Base-by-base conservation (phyloP, 257 asterid species). In the Verbena officinalis region DNA sequence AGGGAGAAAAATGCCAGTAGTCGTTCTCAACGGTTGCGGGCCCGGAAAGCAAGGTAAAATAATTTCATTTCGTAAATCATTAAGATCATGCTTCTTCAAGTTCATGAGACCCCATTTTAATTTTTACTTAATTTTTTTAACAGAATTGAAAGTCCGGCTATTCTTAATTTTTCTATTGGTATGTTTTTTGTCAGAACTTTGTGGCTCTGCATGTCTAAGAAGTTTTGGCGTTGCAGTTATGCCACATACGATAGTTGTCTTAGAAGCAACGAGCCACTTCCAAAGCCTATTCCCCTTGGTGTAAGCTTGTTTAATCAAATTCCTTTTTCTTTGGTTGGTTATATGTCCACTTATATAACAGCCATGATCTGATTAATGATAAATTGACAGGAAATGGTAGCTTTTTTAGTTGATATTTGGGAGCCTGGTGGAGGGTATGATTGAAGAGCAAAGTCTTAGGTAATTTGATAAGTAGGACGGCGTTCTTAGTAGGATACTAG, bases 1-100 rank as follows among this genome's bases (percentile, higher is more conserved):
- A 83, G 84, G 69, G 69, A 22, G 67, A 81, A 75, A 73, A 84
- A 75, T 73, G 56, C 67, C 0, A 52, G 16, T 43, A 65, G 44
- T 19, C 73, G 9, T 36, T 24, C 79, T 40, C 81, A 58, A 46
- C 75, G 67, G 57, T 75, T 64, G 34, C 82, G 51, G 20, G 81
- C 74, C 57, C 86, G 85, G 78, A 78, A 73, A 61, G 68, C 79
- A 68, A 81, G 86, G 95, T 88, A 52, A 73, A 60, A 67, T 74
- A 15, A 10, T 70, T 51, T 34, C 59, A 24, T 36, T 30, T 50
- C 7, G 14, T 19, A 19, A 30, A 5, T 9, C 43, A 58, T 17
- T 27, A 27, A 34, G 7, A 23, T 38, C 20, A 52, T 50, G 60
- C 40, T 21, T 10, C 40, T 21, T 10, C 5, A 17, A 22, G 15